Evolutionary conservation across 352 stramenopile genomes (phyloP).

Genomic region (Phytophthora meadii): DNA sequence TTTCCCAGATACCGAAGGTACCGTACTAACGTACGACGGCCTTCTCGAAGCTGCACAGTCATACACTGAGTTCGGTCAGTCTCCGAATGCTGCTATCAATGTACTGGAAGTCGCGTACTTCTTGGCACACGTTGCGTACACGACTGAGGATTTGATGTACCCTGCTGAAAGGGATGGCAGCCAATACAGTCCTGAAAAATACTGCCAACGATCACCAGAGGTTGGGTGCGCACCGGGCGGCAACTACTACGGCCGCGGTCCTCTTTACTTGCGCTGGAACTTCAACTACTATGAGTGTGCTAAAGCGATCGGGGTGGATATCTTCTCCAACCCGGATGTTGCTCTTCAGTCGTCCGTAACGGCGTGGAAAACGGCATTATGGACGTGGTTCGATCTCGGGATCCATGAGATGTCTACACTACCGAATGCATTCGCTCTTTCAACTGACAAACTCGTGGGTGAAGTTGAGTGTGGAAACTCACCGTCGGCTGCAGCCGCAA

Average conservation of each 20-base stretch:
- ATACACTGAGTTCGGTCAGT: conserved; percentile 3
- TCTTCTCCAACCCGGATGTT: background rate
- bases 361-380: conserved; percentile 6
- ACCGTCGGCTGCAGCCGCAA: background rate
- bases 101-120: conserved; percentile 10
- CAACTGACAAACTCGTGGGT: conserved; percentile 5
- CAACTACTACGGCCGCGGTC: conserved; percentile 6
- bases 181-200: background rate
- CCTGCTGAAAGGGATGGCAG: background rate
- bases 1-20: conserved; percentile 2
- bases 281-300: conserved; percentile 8
- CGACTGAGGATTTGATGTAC: conserved; percentile 3
- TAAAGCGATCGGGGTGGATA: background rate
- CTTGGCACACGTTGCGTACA: conserved; percentile 9
- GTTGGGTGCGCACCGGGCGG: background rate
- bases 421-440: conserved; percentile 2
- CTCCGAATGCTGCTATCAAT: conserved; percentile 2
- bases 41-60: conserved; percentile 4
- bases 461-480: background rate
- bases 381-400: conserved; percentile 5
- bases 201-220: conserved; percentile 1
- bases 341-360: background rate
- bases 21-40: conserved; percentile 7
- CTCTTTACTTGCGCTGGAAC: conserved; percentile 4
- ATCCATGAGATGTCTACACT: conserved; percentile 7